Evolutionary conservation across 345 rosid genomes (phyloP).

Genomic region (Clausena lansium): DNA sequence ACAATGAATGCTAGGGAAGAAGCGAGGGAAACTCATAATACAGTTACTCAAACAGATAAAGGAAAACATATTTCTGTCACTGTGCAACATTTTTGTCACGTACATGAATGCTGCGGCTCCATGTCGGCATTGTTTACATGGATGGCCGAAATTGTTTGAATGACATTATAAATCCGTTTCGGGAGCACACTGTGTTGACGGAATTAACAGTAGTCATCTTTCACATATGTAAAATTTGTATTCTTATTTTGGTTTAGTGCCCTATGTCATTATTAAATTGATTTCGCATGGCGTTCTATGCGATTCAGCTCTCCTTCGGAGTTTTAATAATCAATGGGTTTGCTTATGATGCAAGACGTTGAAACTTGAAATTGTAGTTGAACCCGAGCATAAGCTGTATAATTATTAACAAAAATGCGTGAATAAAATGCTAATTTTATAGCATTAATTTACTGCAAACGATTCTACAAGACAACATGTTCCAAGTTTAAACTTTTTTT

Average conservation of each 20-base stretch:
- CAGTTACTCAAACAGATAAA: neutral
- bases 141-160: neutral
- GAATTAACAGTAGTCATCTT: neutral
- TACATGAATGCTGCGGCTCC: neutral
- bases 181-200: neutral
- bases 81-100: neutral
- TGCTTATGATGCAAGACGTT: too few species aligned
- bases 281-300: too few species aligned
- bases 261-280: neutral
- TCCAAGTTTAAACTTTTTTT: too few species aligned
- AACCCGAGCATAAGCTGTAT: too few species aligned
- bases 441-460: too few species aligned
- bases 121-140: neutral
- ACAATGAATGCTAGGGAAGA: neutral
- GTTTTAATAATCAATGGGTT: neutral
- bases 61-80: neutral
- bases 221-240: neutral
- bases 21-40: neutral
- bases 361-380: too few species aligned
- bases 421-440: too few species aligned
- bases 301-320: neutral
- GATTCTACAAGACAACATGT: too few species aligned
- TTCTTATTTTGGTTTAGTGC: neutral
- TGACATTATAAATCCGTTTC: neutral
- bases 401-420: too few species aligned